Percentiles rank a stretch among this genome's conserved stretches.
Conservation (phyloP, 225 moss, liverwort and hornwort species). For the Polytrichum commune region DNA sequence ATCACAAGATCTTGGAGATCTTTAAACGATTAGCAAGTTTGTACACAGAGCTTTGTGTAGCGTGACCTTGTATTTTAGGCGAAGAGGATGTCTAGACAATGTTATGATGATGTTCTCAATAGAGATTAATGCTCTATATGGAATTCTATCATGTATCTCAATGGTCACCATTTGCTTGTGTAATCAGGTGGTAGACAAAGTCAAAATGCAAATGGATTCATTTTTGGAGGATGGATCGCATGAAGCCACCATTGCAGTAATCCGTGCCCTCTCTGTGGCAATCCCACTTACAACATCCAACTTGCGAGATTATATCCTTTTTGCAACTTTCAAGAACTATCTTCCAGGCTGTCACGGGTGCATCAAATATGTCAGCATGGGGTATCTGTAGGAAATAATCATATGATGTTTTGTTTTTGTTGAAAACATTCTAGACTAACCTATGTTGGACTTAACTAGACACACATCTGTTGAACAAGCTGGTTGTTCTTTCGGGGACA, state of each 20-base stretch:
- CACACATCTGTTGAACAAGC: conserved; percentile 92
- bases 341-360: too few species aligned
- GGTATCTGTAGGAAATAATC: conserved; percentile 3
- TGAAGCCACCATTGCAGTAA: conserved; percentile 88
- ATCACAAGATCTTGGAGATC: too few species aligned
- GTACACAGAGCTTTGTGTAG: too few species aligned
- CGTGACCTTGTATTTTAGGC: too few species aligned
- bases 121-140: too few species aligned
- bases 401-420: not conserved
- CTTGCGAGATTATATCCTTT: conserved; percentile 95
- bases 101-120: too few species aligned
- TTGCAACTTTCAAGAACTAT: conserved; percentile 1
- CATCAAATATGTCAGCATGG: not conserved
- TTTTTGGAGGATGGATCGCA: conserved; percentile 97
- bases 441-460: conserved; percentile 33
- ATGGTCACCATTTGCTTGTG: conserved; percentile 5
- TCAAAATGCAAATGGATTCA: conserved; percentile 97
- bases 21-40: too few species aligned
- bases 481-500: conserved; percentile 77
- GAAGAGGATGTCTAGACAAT: too few species aligned
- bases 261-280: conserved; percentile 87
- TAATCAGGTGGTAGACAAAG: conserved; percentile 88
- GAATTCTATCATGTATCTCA: not conserved
- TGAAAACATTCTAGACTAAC: not conserved
- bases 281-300: conserved; percentile 79